Base-by-base conservation (phyloP, 2,329 filamentous ascomycete species). In the Colletotrichum musicola region DNA sequence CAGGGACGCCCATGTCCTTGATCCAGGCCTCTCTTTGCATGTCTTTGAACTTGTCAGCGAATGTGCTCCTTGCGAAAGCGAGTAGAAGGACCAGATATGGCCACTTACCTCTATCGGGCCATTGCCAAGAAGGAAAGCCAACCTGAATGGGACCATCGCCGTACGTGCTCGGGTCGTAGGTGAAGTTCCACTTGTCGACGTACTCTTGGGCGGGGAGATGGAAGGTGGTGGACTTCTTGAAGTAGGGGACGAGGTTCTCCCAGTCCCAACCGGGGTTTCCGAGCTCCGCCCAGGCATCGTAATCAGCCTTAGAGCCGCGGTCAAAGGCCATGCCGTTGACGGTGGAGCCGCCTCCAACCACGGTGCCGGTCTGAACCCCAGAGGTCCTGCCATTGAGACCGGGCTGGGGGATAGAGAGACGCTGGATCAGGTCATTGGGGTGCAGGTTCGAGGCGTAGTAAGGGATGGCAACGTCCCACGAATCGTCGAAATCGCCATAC, bases 251-350 rank as follows among this genome's bases (percentile, higher is more conserved):
- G 35, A 88, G 73, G 2, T 75, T 73, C 1, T 82, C 75, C 80
- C 82, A 85, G 38, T 81, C 80, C 83, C 83, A 84, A 7, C 81
- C 82, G 1, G 74, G 66, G 57, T 83, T 84, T 1, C 82, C 82
- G 2, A 84, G 74, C 1, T 72, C 70, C 60, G 81, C 81, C 82
- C 82, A 85, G 5, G 79, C 80, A 61, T 84, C 79, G 42, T 82
- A 79, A 50, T 85, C 77, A 2, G 79, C 74, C 13, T 74, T 76
- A 51, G 82, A 78, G 2, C 81, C 82, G 6, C 82, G 77, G 22
- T 84, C 77, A 55, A 83, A 85, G 6, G 80, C 79, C 83, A 84
- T 84, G 25, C 75, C 77, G 73, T 68, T 64, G n/a, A 70, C 71
- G 1, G 78, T 77, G 5, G 78, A 78, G 5, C 79, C 77, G 2